These are phyloP conservation scores for Hypoxylon sp. DNA, from an alignment of 2,329 filamentous ascomycete genomes.

Conservation along the genomic window DNA sequence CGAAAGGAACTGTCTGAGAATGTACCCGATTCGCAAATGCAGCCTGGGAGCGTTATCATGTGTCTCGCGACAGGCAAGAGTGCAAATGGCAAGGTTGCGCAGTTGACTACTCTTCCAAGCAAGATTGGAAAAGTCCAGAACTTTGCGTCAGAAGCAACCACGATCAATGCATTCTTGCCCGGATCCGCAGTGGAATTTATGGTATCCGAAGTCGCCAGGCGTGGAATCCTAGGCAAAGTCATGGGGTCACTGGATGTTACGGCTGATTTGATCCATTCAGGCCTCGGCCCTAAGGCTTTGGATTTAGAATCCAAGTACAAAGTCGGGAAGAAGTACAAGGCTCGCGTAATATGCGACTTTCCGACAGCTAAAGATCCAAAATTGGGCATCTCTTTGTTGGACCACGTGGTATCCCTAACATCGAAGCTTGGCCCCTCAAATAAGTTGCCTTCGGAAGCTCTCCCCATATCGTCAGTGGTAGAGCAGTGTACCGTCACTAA, in stretches of 20 bases:
- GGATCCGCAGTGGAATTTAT: constrained; percentile 91
- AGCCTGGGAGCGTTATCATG: constrained; percentile 86
- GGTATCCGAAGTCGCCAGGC: constrained; percentile 78
- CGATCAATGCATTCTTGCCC: constrained; percentile 89
- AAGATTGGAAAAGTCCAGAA: constrained; percentile 76
- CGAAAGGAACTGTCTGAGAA: constrained; percentile 81
- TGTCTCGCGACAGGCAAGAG: constrained; percentile 83
- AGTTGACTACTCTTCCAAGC: constrained; percentile 81
- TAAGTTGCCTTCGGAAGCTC: constrained; percentile 66
- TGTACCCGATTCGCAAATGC: constrained; percentile 75
- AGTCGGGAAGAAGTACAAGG: constrained; percentile 85
- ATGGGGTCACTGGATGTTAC: constrained; percentile 93
- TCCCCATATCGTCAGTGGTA: constrained; percentile 81
- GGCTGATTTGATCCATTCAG: constrained; percentile 90
- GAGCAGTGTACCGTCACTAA: constrained; percentile 83
- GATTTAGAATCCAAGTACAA: constrained; percentile 85
- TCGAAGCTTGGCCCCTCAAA: constrained; percentile 58
- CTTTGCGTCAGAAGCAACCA: constrained; percentile 80
- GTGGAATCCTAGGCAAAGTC: constrained; percentile 88
- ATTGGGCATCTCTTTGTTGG: constrained; percentile 86
- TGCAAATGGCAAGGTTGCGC: constrained; percentile 84
- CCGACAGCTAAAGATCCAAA: constrained; percentile 83
- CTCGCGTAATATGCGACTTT: constrained; percentile 88
- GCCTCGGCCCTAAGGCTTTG: constrained; percentile 75
- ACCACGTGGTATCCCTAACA: constrained; percentile 80